These are phyloP conservation scores for Arachis hypogaea DNA, from an alignment of 306 rosid species.

Conservation along the genomic window DNA sequence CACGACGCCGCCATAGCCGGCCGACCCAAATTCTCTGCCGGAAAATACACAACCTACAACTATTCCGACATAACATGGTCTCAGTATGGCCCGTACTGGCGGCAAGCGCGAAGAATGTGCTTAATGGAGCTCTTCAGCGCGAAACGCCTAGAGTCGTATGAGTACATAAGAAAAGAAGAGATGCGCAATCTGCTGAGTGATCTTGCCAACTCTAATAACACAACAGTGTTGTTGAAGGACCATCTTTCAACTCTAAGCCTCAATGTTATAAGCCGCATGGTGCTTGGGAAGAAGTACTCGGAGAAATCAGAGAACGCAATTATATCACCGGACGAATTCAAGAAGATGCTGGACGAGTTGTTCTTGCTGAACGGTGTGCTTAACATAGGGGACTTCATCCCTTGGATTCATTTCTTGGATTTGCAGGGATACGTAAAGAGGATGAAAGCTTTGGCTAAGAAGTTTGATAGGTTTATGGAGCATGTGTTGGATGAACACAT, in stretches of 20 bases:
- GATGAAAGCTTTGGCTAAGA: conserved; percentile 63
- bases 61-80: conserved; percentile 66
- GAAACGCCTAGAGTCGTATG: conserved; percentile 52
- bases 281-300: conserved; percentile 66
- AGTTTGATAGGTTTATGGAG: conserved; percentile 60
- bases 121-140: conserved; percentile 56
- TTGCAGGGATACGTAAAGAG: conserved; percentile 71
- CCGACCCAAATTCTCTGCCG: conserved; percentile 14
- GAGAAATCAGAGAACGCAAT: conserved; percentile 38
- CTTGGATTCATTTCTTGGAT: conserved; percentile 65
- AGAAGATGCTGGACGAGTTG: conserved; percentile 64
- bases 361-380: conserved; percentile 61
- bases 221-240: conserved; percentile 34
- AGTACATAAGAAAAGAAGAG: conserved; percentile 56
- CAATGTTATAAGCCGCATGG: conserved; percentile 66
- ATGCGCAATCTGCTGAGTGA: conserved; percentile 28
- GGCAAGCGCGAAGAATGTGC: conserved; percentile 60
- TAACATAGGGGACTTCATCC: conserved; percentile 62
- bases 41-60: conserved; percentile 50
- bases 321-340: conserved; percentile 58
- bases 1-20: conserved; percentile 44
- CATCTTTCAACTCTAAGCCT: conserved; percentile 49
- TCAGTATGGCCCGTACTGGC: conserved; percentile 60
- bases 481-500: conserved; percentile 65
- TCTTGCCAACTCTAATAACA: conserved; percentile 27